phyloP scores from a whole-genome alignment of 371 early-diverging fungal species.

The Mucor mucedo region DNA sequence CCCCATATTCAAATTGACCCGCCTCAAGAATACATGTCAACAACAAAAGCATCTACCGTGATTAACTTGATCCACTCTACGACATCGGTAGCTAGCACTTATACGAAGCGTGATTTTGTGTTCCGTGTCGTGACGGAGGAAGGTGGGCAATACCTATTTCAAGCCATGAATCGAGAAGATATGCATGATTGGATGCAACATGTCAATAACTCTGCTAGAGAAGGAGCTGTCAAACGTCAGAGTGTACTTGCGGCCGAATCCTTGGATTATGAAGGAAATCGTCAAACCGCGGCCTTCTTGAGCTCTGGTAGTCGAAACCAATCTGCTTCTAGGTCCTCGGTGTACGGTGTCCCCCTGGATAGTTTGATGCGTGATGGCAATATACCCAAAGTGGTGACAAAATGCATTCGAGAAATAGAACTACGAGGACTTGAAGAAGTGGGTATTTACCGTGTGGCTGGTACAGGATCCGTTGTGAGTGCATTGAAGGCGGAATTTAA shows the following conservation, averaged over 20 bases:
- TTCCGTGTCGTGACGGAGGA: constrained; percentile 86
- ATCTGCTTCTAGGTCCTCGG: constrained; percentile 20
- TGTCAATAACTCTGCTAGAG: constrained; percentile 75
- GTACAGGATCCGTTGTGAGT: constrained; percentile 69
- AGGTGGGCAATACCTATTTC: constrained; percentile 80
- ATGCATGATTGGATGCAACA: constrained; percentile 80
- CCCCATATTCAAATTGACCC: not conserved
- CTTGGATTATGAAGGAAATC: not conserved
- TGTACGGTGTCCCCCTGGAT: constrained; percentile 70
- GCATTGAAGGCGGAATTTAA: constrained; percentile 69
- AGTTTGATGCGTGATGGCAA: constrained; percentile 65
- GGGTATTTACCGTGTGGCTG: constrained; percentile 84
- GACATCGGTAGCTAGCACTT: constrained; percentile 71
- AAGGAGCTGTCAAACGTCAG: constrained; percentile 74
- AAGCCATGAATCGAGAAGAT: constrained; percentile 71
- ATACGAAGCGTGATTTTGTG: constrained; percentile 76
- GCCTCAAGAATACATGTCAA: not conserved
- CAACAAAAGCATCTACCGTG: constrained; percentile 70
- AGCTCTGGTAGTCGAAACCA: not conserved
- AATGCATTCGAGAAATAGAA: constrained; percentile 81
- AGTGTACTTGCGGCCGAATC: constrained; percentile 49
- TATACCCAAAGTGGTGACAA: constrained; percentile 66
- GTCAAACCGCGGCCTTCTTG: not conserved
- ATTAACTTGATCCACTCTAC: constrained; percentile 83
- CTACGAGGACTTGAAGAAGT: constrained; percentile 81